phyloP scores from a whole-genome alignment of 2,329 filamentous ascomycete genomes.

The Penicillium sp. region DNA sequence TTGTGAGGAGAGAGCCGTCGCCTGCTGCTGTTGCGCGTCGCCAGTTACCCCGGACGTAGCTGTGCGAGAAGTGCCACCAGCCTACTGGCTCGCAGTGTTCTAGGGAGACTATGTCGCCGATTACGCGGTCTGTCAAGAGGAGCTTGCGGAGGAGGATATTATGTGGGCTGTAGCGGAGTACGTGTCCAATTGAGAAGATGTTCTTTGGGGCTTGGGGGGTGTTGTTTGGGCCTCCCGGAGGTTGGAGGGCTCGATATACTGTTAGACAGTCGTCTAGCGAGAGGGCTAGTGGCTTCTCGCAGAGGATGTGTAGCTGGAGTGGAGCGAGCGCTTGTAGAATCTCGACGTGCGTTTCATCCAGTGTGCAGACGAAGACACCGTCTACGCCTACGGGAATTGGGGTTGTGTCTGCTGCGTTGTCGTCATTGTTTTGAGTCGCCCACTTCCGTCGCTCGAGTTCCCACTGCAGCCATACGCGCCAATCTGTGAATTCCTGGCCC shows the following conservation, averaged over 20 bases:
- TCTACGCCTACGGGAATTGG: conserved; percentile 56
- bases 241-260: conserved; percentile 53
- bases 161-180: conserved; percentile 88
- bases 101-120: conserved; percentile 81
- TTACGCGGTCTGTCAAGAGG: conserved; percentile 67
- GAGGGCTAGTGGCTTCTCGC: conserved; percentile 90
- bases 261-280: conserved; percentile 72
- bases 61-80: conserved; percentile 93
- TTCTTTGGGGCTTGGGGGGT: conserved; percentile 29
- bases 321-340: conserved; percentile 72
- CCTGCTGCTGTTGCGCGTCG: conserved; percentile 71
- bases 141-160: conserved; percentile 81
- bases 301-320: conserved; percentile 75
- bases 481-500: conserved; percentile 69
- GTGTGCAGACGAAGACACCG: conserved; percentile 68
- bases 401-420: conserved; percentile 27
- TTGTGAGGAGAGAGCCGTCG: conserved; percentile 78
- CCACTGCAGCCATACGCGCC: conserved; percentile 72
- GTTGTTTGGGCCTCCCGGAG: conserved; percentile 16
- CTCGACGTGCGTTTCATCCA: conserved; percentile 84
- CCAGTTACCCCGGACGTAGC: conserved; percentile 92
- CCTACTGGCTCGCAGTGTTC: conserved; percentile 94
- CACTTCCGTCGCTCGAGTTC: conserved; percentile 61
- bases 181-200: conserved; percentile 90
- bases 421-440: conserved; percentile 24